Conservation (phyloP, 305 asterid genomes). For the Caryopteris hybrid region DNA sequence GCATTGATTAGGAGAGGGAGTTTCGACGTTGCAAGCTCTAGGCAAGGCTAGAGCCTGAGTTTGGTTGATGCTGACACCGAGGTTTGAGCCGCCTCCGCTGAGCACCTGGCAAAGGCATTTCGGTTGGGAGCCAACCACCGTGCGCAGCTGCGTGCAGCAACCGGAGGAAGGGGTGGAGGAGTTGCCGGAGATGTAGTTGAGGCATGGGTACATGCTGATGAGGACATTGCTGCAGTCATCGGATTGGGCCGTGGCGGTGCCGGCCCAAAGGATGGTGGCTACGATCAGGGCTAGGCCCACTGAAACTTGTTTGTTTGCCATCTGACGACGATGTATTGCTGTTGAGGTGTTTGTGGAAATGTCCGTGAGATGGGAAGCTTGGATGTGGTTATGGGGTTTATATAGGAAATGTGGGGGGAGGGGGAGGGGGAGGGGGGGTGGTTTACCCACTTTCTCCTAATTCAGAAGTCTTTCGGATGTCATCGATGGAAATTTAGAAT, state of each 20-base stretch:
- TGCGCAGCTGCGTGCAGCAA: slow-evolving; percentile 56
- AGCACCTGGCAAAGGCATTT: slow-evolving; percentile 52
- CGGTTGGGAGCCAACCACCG: slow-evolving; percentile 47
- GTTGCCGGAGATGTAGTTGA: slow-evolving; percentile 57
- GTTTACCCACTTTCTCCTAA: slow-evolving; percentile 28
- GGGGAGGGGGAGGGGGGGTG: background rate
- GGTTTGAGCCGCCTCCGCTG: slow-evolving; percentile 48
- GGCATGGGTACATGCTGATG: slow-evolving; percentile 63
- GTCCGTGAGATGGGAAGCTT: too few species aligned
- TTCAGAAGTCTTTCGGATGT: background rate
- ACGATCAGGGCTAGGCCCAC: slow-evolving; percentile 27
- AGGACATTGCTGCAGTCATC: slow-evolving; percentile 50
- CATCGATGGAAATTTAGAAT: background rate
- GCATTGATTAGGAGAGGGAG: slow-evolving; percentile 46
- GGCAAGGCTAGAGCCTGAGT: slow-evolving; percentile 61
- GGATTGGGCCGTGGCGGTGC: slow-evolving; percentile 36
- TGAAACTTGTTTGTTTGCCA: slow-evolving; percentile 30
- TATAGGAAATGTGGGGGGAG: slow-evolving; percentile 8
- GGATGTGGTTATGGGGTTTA: slow-evolving; percentile 9
- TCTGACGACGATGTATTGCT: slow-evolving; percentile 9
- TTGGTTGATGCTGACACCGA: slow-evolving; percentile 52
- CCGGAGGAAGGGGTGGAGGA: slow-evolving; percentile 35
- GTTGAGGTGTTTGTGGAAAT: too few species aligned
- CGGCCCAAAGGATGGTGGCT: slow-evolving; percentile 25
- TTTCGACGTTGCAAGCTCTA: slow-evolving; percentile 40